phyloP scores from a whole-genome alignment of 2,329 filamentous ascomycete genomes.

The Aspergillus hiratsukae region DNA sequence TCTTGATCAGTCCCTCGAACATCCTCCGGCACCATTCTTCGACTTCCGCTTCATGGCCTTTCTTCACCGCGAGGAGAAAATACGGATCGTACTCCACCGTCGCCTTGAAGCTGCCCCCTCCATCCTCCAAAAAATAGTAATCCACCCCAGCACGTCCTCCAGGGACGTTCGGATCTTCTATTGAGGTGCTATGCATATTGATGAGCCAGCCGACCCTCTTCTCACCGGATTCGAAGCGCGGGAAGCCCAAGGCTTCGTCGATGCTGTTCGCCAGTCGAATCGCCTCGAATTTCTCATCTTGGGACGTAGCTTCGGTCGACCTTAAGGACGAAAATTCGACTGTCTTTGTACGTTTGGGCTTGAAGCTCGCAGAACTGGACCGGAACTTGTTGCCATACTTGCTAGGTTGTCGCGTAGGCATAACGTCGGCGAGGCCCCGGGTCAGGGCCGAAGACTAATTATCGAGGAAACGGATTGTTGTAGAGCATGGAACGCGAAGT shows the following conservation, averaged over 20 bases:
- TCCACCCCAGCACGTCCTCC: constrained; percentile 87
- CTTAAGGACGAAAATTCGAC: constrained; percentile 71
- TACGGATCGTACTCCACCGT: constrained; percentile 96
- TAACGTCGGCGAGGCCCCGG: constrained; percentile 28
- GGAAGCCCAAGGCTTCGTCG: constrained; percentile 92
- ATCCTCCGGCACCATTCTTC: constrained; percentile 86
- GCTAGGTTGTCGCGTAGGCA: constrained; percentile 53
- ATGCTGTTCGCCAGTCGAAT: constrained; percentile 78
- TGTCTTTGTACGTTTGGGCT: constrained; percentile 62
- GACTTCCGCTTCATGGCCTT: constrained; percentile 82
- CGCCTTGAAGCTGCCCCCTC: constrained; percentile 88
- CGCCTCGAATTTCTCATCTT: constrained; percentile 89
- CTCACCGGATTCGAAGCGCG: constrained; percentile 81
- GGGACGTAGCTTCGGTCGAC: constrained; percentile 77
- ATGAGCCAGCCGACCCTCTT: constrained; percentile 89
- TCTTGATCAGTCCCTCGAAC: constrained; percentile 78
- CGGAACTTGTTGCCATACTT: constrained; percentile 60
- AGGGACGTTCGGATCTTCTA: constrained; percentile 77
- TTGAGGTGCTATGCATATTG: constrained; percentile 84
- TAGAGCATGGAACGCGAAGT: constrained; percentile 22
- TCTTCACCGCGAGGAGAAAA: constrained; percentile 86
- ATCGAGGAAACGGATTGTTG: constrained; percentile 9
- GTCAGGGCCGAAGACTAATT: constrained; percentile 20
- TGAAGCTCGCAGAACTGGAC: constrained; percentile 39
- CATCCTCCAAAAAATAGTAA: constrained; percentile 93